Base-by-base conservation (phyloP, 2,329 filamentous ascomycete genomes). In the Lasiodiplodia theobromae region DNA sequence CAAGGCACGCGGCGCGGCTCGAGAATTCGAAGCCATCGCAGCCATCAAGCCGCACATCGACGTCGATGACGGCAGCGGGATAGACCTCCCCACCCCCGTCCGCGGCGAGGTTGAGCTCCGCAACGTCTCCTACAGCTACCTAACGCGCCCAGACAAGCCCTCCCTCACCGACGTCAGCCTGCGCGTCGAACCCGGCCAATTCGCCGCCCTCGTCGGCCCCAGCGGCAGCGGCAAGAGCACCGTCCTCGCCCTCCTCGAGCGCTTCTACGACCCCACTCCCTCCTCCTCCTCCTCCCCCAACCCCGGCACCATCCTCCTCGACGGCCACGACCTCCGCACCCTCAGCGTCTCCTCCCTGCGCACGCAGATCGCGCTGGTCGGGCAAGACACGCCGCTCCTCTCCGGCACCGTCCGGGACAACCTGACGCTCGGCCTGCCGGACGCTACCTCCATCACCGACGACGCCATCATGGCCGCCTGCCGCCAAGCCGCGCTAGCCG, bases 161-260 rank as follows among this genome's bases (percentile, higher is more conserved):
- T 93, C 98, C 0, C 88, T 98, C 2, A 91, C 93, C 34, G 95
- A 94, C 0, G 85, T 98, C 44, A 91, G 93, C 77, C 83, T 96
- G 10, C 84, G 82, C 16, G 87, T 95, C 52, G 87, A 89, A 34
- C 92, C 92, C 0, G 93, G 92, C 4, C 92, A 95, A 77, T 96
- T 95, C 74, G 87, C 95, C 8, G 96, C 95, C 0, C 87, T 98
- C 2, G 96, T 98, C 10, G 96, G 96, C n/a, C 91, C 95, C 0
- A 96, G 92, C 56, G 95, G 96, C 2, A 97, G 94, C 76, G 96
- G 96, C 69, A 98, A 99, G 83, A 93, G 90, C 62, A 98, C 96
- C 0, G 96, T 94, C 0, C 97, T 98, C 77, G 92, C 93, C 3
- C 86, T 98, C 4, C 84, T 98, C 38, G 95, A 98, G 78, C 91